Evolutionary conservation across 2,329 filamentous ascomycete species (phyloP).

Genomic region (Paracamarosporium sp.): DNA sequence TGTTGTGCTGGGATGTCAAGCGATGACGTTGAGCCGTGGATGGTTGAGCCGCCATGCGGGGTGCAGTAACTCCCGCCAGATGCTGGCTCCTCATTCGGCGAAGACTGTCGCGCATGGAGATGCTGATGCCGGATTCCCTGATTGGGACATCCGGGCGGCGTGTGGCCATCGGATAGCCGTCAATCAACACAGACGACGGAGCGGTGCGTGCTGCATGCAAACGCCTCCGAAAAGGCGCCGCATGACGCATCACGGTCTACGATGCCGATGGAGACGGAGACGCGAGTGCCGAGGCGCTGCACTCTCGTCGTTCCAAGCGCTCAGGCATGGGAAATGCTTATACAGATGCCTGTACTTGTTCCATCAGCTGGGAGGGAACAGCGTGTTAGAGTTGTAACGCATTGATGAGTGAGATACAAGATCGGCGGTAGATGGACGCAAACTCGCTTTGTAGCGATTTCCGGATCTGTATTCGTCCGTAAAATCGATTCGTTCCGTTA

Average conservation of each 20-base stretch:
- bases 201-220: not conserved
- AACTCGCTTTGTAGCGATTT: not conserved
- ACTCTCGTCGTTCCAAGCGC: too few species aligned
- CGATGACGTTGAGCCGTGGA: constrained; percentile 12
- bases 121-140: constrained; percentile 5
- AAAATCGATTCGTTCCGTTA: not conserved
- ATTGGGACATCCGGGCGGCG: constrained; percentile 4
- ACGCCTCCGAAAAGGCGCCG: constrained; percentile 5
- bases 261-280: not conserved
- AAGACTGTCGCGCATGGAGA: not conserved
- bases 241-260: not conserved
- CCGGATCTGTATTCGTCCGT: not conserved
- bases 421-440: not conserved
- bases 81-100: not conserved
- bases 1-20: not conserved
- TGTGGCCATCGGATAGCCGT: not conserved
- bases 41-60: constrained; percentile 15
- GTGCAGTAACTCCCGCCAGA: not conserved
- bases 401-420: not conserved
- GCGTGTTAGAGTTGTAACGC: not conserved
- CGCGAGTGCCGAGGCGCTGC: not conserved
- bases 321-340: too few species aligned
- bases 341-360: too few species aligned
- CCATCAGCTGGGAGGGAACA: not conserved
- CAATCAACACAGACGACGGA: too few species aligned